Conservation (phyloP, 257 asterid genomes). For the Forsythia viridissima region DNA sequence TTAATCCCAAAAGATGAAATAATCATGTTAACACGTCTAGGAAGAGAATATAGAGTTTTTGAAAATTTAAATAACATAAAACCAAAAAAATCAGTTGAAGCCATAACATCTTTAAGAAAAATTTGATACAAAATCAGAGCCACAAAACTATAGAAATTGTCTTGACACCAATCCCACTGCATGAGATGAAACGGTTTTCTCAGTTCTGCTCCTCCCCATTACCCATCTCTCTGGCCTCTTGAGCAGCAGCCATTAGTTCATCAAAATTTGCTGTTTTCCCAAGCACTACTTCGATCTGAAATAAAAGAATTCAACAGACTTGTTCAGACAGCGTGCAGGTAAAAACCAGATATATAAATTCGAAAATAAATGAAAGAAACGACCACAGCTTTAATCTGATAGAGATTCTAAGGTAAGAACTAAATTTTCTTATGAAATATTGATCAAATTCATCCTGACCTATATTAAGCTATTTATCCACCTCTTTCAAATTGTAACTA, state of each 20-base stretch:
- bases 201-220: constrained; percentile 41
- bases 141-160: constrained; percentile 16
- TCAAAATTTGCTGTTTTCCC: constrained; percentile 76
- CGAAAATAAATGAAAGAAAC: background rate
- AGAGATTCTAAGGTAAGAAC: background rate
- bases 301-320: background rate
- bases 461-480: background rate
- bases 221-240: constrained; percentile 46
- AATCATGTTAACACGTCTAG: background rate
- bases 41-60: background rate
- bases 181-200: background rate
- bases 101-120: constrained; percentile 4
- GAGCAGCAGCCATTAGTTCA: constrained; percentile 63
- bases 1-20: background rate
- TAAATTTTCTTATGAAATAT: background rate
- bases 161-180: background rate
- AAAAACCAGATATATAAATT: background rate
- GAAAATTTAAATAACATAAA: constrained; percentile 27
- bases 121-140: constrained; percentile 17
- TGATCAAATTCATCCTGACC: background rate
- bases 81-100: background rate
- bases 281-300: constrained; percentile 70
- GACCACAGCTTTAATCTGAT: background rate
- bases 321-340: background rate
- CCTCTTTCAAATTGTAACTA: background rate